phyloP scores from a whole-genome alignment of 805 yeast genomes.

The Candida loeiensis region DNA sequence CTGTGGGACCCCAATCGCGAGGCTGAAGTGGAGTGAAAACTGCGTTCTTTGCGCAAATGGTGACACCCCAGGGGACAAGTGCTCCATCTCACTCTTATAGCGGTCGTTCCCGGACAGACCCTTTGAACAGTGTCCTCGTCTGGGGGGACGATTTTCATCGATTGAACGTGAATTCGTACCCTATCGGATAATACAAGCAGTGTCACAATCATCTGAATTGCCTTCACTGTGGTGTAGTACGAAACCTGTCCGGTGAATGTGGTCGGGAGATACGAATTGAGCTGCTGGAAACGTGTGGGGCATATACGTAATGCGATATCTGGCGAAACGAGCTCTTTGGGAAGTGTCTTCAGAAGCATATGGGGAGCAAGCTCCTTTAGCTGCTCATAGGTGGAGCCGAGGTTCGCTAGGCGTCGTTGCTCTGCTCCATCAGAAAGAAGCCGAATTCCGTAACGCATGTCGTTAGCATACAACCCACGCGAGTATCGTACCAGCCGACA shows the following conservation, averaged over 20 bases:
- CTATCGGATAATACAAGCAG: constrained; percentile 54
- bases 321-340: constrained; percentile 41
- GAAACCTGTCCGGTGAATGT: constrained; percentile 50
- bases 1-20: constrained; percentile 23
- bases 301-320: constrained; percentile 51
- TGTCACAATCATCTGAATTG: constrained; percentile 51
- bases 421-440: not conserved
- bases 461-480: constrained; percentile 1
- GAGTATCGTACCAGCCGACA: constrained; percentile 9
- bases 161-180: constrained; percentile 50
- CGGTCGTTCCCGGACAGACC: constrained; percentile 42
- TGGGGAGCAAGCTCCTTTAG: constrained; percentile 49
- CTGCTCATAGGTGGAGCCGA: constrained; percentile 51
- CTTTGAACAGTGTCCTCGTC: constrained; percentile 22
- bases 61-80: constrained; percentile 52
- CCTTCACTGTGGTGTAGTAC: constrained; percentile 54
- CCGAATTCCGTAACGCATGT: not conserved
- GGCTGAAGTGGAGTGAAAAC: constrained; percentile 31
- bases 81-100: constrained; percentile 53
- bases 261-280: constrained; percentile 50
- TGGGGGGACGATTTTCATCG: constrained; percentile 30
- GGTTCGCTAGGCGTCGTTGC: constrained; percentile 33
- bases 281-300: constrained; percentile 46
- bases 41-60: constrained; percentile 32
- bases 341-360: constrained; percentile 44